Percentiles rank a stretch among this genome's conserved stretches.
Evolutionary conservation across 2,329 filamentous ascomycete species (phyloP).

Genomic region (Penicillium freii): DNA sequence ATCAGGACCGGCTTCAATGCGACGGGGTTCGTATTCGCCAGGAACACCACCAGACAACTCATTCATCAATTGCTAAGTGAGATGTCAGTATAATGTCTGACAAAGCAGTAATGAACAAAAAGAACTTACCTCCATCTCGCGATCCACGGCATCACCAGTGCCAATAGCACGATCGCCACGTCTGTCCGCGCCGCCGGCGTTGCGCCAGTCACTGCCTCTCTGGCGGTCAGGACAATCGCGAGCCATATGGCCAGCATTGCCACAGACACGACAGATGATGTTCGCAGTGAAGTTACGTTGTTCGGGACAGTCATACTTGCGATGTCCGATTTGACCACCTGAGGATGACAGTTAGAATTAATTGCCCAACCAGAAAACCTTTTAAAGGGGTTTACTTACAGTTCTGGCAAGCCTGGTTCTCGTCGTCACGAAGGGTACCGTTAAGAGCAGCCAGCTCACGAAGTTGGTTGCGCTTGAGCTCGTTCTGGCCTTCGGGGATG

Average conservation of each 20-base stretch:
- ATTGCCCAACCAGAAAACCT: not conserved
- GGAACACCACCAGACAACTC: constrained; percentile 77
- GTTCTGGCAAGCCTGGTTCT: constrained; percentile 99
- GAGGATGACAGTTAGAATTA: constrained; percentile 19
- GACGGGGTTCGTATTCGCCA: constrained; percentile 62
- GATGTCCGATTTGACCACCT: constrained; percentile 93
- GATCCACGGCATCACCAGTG: constrained; percentile 79
- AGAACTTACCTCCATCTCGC: constrained; percentile 82
- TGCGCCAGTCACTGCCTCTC: constrained; percentile 88
- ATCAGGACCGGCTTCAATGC: constrained; percentile 80
- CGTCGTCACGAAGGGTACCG: constrained; percentile 97
- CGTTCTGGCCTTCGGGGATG: constrained; percentile 97
- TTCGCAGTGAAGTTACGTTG: constrained; percentile 98
- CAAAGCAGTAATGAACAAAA: not conserved
- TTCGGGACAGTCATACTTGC: constrained; percentile 98
- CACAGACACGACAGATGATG: constrained; percentile 97
- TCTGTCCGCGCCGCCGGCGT: constrained; percentile 55
- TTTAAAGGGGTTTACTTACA: constrained; percentile 50
- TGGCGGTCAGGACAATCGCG: constrained; percentile 95
- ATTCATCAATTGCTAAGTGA: constrained; percentile 83
- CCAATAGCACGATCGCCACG: constrained; percentile 63
- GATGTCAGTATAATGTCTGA: constrained; percentile 43
- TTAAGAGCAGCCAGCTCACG: constrained; percentile 96
- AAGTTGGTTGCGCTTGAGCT: constrained; percentile 97
- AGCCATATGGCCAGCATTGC: constrained; percentile 97